phyloP scores from a whole-genome alignment of 2,329 filamentous ascomycete species.

The Fusarium armeniacum region DNA sequence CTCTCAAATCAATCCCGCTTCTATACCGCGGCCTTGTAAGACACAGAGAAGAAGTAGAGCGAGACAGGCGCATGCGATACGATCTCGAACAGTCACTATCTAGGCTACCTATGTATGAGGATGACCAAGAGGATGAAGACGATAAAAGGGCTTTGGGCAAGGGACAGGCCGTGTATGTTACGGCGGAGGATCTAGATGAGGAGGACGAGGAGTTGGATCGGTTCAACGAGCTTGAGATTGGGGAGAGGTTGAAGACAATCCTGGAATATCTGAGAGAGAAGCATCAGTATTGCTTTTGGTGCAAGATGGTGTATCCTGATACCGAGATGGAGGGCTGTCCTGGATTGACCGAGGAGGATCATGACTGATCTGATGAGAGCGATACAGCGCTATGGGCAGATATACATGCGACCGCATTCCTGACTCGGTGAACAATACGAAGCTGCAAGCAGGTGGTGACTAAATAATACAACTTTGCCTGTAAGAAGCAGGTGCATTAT shows the following conservation, averaged over 20 bases:
- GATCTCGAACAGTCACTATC: conserved; percentile 76
- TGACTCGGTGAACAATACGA: background rate
- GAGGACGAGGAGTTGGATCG: conserved; percentile 85
- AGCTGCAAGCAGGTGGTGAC: background rate
- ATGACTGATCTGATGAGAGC: conserved; percentile 59
- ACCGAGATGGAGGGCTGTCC: conserved; percentile 87
- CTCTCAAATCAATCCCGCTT: conserved; percentile 78
- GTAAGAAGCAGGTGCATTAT: background rate
- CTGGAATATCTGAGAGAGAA: conserved; percentile 78
- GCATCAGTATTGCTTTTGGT: conserved; percentile 95
- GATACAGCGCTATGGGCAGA: background rate
- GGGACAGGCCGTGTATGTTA: conserved; percentile 66
- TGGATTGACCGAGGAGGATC: conserved; percentile 87
- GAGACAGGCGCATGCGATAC: conserved; percentile 73
- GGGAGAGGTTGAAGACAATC: conserved; percentile 75
- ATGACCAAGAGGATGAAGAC: conserved; percentile 78
- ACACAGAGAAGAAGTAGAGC: conserved; percentile 76
- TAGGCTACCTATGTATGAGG: conserved; percentile 75
- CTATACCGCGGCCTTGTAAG: conserved; percentile 84
- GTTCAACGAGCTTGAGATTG: conserved; percentile 78
- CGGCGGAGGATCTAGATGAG: conserved; percentile 79
- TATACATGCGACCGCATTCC: background rate
- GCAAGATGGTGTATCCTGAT: conserved; percentile 85
- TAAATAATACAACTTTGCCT: background rate
- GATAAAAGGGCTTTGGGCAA: conserved; percentile 78